Base-by-base conservation (phyloP, 257 asterid genomes). In the Penstemon eatonii region DNA sequence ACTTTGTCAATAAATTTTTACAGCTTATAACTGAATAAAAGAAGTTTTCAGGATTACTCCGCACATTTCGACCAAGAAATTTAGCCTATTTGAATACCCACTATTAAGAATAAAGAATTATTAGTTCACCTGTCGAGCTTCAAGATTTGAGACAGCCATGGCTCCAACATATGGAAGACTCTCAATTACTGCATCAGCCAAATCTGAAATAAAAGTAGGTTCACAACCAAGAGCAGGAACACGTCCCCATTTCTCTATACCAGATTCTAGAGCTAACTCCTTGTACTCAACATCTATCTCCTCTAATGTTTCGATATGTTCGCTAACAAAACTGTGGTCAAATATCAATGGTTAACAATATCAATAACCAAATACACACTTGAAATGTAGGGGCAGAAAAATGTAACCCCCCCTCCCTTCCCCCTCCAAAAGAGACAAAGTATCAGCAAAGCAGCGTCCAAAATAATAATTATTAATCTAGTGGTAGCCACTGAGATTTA, bases 111-210 rank as follows among this genome's bases (percentile, higher is more conserved):
- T n/a, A 13, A 39, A 4, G 8, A 69, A 19, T 10, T 41, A 33
- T 7, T 19, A 60, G 58, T 51, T 72, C 65, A 94, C 99, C 96
- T 94, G 99, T 50, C 97, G 93, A 71, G 99, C 97, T 87, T 94
- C 99, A 33, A 94, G 91, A 74, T 94, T 94, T 15, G 99, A 91
- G 74, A 94, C 96, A 36, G 99, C 99, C 96, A 94, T 91, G 62
- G 99, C 99, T 67, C 99, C 99, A 53, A 94, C 97, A 75, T 91
- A 94, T 12, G 97, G 99, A 78, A 94, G 96, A 77, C 99, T 91
- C 84, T 89, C 99, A 71, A 94, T 87, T 61, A 94, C 99, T 45
- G 99, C 99, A 83, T 94, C 95, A 62, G 99, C 99, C 84, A 94
- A 84, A 84, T 94, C 99, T 53, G 85, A 62, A 72, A 94, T 94